Conservation (phyloP, 2,329 filamentous ascomycete genomes). For the Raffaelea deltoideospora region DNA sequence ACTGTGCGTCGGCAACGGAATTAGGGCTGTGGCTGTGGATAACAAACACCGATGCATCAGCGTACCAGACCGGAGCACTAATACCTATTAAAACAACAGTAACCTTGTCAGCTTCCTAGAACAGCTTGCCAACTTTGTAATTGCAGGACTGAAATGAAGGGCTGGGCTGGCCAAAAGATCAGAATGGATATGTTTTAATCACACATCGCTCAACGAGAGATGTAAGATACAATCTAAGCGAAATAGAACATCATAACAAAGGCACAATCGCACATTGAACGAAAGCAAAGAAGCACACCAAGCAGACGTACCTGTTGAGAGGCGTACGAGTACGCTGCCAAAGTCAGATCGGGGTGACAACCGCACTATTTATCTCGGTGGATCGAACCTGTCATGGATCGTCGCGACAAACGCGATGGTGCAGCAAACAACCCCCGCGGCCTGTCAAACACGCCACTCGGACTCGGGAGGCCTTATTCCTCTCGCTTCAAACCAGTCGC, state of each 20-base stretch:
- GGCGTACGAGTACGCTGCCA: too few relatives aligned
- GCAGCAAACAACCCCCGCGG: background rate
- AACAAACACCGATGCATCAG: too few relatives aligned
- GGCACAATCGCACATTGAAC: background rate
- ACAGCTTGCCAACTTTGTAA: background rate
- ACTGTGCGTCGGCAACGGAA: too few relatives aligned
- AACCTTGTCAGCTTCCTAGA: too few relatives aligned
- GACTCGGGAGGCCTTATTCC: conserved; percentile 17
- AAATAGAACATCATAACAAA: background rate
- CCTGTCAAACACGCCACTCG: background rate
- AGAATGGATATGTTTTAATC: background rate
- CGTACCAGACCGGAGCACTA: too few relatives aligned
- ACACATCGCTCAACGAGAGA: background rate
- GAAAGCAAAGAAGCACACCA: background rate
- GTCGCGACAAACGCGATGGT: background rate
- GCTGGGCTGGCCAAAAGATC: too few relatives aligned
- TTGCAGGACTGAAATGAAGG: too few relatives aligned
- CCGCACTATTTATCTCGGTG: too few relatives aligned
- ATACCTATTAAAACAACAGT: too few relatives aligned
- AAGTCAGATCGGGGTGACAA: too few relatives aligned
- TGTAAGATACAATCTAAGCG: background rate
- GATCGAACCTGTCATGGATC: background rate
- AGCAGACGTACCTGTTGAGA: too few relatives aligned
- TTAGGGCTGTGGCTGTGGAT: too few relatives aligned
- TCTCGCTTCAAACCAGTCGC: conserved; percentile 25